Evolutionary conservation across 768 basidiomycete genomes (phyloP).

Genomic region (Boletus fagicola): DNA sequence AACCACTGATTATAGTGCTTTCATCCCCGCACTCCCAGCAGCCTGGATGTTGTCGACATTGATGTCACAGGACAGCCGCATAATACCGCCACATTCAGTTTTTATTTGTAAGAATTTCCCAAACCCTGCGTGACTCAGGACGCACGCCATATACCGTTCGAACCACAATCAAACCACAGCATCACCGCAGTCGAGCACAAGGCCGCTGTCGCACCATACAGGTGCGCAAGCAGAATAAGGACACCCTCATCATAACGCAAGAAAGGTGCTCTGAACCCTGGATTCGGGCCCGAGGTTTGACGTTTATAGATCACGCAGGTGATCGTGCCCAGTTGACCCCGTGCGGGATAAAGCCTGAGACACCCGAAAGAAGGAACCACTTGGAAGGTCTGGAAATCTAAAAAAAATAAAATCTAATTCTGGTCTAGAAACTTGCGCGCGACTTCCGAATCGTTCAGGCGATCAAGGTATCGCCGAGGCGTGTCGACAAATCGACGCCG

Average conservation of each 20-base stretch:
- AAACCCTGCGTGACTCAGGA: conserved; percentile 4
- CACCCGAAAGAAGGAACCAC: not conserved
- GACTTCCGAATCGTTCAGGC: not conserved
- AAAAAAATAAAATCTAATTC: conserved; percentile 14
- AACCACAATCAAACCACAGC: conserved; percentile 1
- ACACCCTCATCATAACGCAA: not conserved
- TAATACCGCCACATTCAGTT: conserved; percentile 5
- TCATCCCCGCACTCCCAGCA: conserved; percentile 3
- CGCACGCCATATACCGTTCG: conserved; percentile 5
- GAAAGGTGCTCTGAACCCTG: not conserved
- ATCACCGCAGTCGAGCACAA: conserved; percentile 7
- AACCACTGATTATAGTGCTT: not conserved
- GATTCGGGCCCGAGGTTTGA: conserved; percentile 12
- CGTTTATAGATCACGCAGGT: not conserved
- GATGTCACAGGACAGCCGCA: conserved; percentile 2
- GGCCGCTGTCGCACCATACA: not conserved
- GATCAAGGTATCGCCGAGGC: conserved; percentile 19
- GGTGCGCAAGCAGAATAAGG: too few species aligned
- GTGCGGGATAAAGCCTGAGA: conserved; percentile 7
- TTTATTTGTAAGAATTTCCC: conserved; percentile 14
- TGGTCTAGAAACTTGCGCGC: not conserved
- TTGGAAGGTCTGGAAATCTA: not conserved
- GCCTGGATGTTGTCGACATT: not conserved
- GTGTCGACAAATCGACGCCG: conserved; percentile 1
- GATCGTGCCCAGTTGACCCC: not conserved